A percentile compares a stretch with the other conserved stretches of the same genome.
Conservation (phyloP, 257 asterid species). For the Nicotiana attenuata region DNA sequence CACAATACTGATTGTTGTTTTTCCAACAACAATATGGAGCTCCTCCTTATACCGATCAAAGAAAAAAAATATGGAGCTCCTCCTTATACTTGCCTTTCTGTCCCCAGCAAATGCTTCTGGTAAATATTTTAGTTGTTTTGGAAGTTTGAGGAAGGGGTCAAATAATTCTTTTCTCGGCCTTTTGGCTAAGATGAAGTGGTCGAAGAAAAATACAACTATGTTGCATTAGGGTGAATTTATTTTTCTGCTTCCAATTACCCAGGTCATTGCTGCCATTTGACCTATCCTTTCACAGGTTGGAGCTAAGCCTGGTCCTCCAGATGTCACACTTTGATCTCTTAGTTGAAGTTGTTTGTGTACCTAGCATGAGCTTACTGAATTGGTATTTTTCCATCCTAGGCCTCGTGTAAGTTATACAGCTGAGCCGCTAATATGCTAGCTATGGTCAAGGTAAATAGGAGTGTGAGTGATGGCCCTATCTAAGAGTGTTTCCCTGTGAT, state of each 20-base stretch:
- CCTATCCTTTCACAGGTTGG: background rate
- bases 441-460: background rate
- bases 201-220: background rate
- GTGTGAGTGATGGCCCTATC: background rate
- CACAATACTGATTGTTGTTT: background rate
- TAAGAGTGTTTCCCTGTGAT: background rate
- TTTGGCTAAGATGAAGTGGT: background rate
- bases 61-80: too few species aligned
- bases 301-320: background rate
- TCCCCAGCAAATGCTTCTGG: background rate
- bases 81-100: too few species aligned
- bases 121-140: background rate
- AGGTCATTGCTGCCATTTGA: background rate
- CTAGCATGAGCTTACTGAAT: background rate
- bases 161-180: background rate
- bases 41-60: background rate
- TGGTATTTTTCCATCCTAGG: background rate
- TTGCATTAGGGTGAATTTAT: background rate
- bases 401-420: background rate
- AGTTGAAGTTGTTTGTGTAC: background rate
- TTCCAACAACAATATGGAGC: background rate
- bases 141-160: background rate
- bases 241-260: background rate
- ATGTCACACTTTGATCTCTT: background rate
- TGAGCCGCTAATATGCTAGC: background rate